Conservation (phyloP, 179 eudicot genomes). For the Heliamphora pulchella region DNA sequence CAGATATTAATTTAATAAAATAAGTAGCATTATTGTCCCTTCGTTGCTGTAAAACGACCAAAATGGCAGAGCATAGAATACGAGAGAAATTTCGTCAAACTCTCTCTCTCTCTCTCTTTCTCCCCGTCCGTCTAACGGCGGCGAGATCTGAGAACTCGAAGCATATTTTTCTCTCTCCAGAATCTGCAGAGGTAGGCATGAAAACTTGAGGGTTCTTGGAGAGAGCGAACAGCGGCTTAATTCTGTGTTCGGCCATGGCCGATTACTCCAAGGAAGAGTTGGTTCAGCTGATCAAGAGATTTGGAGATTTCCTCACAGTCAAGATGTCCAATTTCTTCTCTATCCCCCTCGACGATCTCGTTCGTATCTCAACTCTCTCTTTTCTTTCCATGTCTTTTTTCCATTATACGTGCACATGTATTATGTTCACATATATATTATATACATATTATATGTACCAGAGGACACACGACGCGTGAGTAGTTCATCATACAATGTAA, state of each 20-base stretch:
- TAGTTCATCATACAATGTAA: no score
- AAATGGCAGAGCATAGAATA: background rate
- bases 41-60: conserved; percentile 10
- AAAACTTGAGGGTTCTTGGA: background rate
- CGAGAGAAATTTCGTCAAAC: background rate
- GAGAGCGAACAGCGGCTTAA: background rate
- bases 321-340: conserved; percentile 53
- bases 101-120: background rate
- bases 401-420: background rate
- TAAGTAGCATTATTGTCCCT: background rate
- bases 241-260: conserved; percentile 39
- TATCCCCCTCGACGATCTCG: conserved; percentile 32
- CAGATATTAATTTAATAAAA: no score
- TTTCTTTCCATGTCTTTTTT: background rate
- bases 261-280: conserved; percentile 62
- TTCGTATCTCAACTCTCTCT: conserved; percentile 22
- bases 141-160: conserved; percentile 8
- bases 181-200: conserved; percentile 5
- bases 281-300: conserved; percentile 56
- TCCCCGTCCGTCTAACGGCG: background rate
- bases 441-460: no score
- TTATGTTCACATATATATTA: background rate
- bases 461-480: no score
- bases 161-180: background rate
- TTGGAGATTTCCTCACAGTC: conserved; percentile 48